Base-by-base conservation (phyloP, 805 yeast species). In the Geotrichum ghanense region DNA sequence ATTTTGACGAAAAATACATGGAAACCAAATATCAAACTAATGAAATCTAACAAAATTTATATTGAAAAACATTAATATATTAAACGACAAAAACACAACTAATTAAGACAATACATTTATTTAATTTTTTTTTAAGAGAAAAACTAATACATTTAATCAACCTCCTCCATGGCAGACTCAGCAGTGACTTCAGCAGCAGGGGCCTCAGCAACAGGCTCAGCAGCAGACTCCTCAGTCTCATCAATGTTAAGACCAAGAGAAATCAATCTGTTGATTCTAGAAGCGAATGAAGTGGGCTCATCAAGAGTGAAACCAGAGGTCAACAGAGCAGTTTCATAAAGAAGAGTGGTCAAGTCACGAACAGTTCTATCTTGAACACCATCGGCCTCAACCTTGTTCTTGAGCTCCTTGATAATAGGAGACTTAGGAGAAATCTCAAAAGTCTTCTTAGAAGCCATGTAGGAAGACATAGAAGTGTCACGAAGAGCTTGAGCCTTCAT, bases 401-500 rank as follows among this genome's bases (percentile, higher is more conserved):
- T 89, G 73, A 92, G 83, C 73, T 92, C 98, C 75, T 75, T 82
- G 71, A 92, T 90, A 68, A 92, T 92, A 55, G 95, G 72, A 56
- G 97, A 89, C 70, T 78, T 83, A 74, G 99, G 97, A 63, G 97
- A 90, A 59, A 92, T 88, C 79, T 92, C 99, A 63, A 92, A 87
- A 66, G 92, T 92, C 83, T 92, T 92, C 88, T 92, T 92, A 48
- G 98, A 92, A 43, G 97, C 83, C 99, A 92, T 92, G 92, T 92
- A 92, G 53, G 96, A 80, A 39, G 97, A 88, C 98, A 92, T 92
- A 60, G 95, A 78, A 61, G 95, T 85, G 72, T 92, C 98, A 77
- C 97, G 88, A 64, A 92, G 76, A 61, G 99, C 98, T 78, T 92
- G 99, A 53, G 98, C 98, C 79, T 92, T 92, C 99, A 92, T 92